Evolutionary conservation across 441 rosid genomes (phyloP), one percentile per base, ranked within the genome.

Genomic region (Gossypium schwendimanii): DNA sequence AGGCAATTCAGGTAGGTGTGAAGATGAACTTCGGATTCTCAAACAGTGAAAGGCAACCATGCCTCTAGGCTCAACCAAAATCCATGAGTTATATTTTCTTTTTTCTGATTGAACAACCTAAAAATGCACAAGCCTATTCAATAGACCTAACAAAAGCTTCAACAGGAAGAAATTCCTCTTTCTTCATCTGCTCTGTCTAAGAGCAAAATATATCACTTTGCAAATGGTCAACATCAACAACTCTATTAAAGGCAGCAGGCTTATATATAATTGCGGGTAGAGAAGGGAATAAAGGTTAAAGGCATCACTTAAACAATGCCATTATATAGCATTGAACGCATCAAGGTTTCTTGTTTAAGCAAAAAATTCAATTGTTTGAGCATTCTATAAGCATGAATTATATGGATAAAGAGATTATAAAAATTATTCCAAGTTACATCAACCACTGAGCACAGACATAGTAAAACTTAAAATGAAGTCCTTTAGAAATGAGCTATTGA

Each of bases 321-420:
- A 6, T 9, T 6, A 18, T 52, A 59, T 10, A 28, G 17, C 7
- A 68, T 68, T 67, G 60, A 36, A 12, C 39, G 24, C 6, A 33
- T 54, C 14, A 33, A 69, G 61, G 62, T 54, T 33, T 54, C 52
- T 18, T 69, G 63, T 49, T 69, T 54, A 69, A 69, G 52, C 47
- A 20, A 18, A 33, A 53, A 55, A 6, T 65, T 54, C 50, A 54
- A 54, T 33, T 24, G 23, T 55, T 54, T 54, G 52, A 36, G 52
- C 63, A 33, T 59, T 36, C 5, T 54, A 69, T 55, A 18, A 53
- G 18, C 24, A 65, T 26, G 39, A 69, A 17, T 14, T 33, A 36
- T 12, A 69, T 11, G 62, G 17, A 53, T 69, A 41, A 53, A 0
- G 17, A 57, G 23, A 7, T 3, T 18, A 20, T 20, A 70, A 4